Evolutionary conservation across 805 yeast genomes (phyloP).

Genomic region (Metschnikowia aberdeeniae): DNA sequence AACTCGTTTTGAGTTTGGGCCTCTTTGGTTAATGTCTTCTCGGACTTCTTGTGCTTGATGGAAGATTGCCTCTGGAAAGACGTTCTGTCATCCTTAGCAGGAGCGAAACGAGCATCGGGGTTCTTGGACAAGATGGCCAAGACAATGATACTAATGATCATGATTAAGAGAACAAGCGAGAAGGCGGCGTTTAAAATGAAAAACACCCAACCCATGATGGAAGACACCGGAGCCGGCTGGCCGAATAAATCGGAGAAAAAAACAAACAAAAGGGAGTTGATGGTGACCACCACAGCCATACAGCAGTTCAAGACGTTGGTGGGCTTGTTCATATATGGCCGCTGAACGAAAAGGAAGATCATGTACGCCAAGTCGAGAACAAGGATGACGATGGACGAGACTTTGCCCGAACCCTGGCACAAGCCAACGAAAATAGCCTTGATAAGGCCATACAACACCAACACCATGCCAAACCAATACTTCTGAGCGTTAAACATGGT

Average conservation of each 20-base stretch:
- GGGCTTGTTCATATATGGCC: constrained; percentile 78
- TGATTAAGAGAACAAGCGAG: constrained; percentile 65
- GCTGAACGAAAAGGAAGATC: constrained; percentile 53
- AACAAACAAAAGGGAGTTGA: constrained; percentile 79
- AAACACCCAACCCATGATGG: constrained; percentile 90
- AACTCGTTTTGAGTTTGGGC: constrained; percentile 16
- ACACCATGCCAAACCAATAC: constrained; percentile 78
- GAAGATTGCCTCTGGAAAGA: constrained; percentile 64
- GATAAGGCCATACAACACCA: constrained; percentile 55
- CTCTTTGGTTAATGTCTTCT: constrained; percentile 6
- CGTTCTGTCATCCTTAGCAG: constrained; percentile 88
- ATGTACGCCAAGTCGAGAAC: constrained; percentile 71
- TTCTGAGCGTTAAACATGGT: constrained; percentile 79
- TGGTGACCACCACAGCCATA: constrained; percentile 64
- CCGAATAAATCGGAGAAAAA: constrained; percentile 83
- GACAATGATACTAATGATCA: constrained; percentile 64
- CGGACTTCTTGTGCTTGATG: constrained; percentile 32
- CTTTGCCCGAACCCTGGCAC: constrained; percentile 76
- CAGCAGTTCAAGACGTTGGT: constrained; percentile 74
- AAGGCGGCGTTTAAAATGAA: constrained; percentile 88
- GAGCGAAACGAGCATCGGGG: constrained; percentile 85
- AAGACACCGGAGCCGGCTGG: constrained; percentile 72
- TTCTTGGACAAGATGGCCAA: constrained; percentile 69
- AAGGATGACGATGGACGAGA: constrained; percentile 75
- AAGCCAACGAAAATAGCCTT: constrained; percentile 74